Evolutionary conservation across 495 filamentous ascomycete species (phyloP).

Genomic region (Talaromyces thailandensis): DNA sequence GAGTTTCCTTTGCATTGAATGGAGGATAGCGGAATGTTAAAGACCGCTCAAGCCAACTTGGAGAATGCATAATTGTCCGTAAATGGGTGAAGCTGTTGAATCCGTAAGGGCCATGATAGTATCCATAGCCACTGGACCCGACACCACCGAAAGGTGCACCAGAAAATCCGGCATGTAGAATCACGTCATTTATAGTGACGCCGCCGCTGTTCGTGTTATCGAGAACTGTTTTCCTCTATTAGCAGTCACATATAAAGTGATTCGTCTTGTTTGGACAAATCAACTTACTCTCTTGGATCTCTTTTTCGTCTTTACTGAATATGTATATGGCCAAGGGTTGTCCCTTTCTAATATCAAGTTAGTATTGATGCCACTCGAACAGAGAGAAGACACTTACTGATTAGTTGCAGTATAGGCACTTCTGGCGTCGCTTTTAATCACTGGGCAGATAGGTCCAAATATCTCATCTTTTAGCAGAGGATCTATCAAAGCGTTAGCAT

Average conservation of each 20-base stretch:
- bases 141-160: constrained; percentile 77
- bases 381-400: constrained; percentile 61
- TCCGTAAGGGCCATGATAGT: constrained; percentile 66
- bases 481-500: not conserved
- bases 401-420: constrained; percentile 42
- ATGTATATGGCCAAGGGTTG: constrained; percentile 60
- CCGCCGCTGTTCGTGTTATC: constrained; percentile 58
- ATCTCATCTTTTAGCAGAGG: constrained; percentile 47
- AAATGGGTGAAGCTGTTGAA: constrained; percentile 72
- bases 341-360: constrained; percentile 23
- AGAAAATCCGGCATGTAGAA: constrained; percentile 53
- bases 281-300: constrained; percentile 48
- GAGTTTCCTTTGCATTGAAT: not conserved
- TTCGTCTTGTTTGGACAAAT: not conserved
- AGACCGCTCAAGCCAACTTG: constrained; percentile 38
- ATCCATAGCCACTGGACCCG: constrained; percentile 65
- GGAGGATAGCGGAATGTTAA: constrained; percentile 2
- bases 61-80: constrained; percentile 56
- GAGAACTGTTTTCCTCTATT: constrained; percentile 30
- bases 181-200: constrained; percentile 66
- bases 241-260: not conserved
- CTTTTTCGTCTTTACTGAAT: constrained; percentile 57
- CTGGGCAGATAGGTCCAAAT: constrained; percentile 76
- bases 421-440: constrained; percentile 26
- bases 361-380: constrained; percentile 38